Base-by-base conservation (phyloP, 2,329 filamentous ascomycete genomes). In the Colletotrichum shisoi region DNA sequence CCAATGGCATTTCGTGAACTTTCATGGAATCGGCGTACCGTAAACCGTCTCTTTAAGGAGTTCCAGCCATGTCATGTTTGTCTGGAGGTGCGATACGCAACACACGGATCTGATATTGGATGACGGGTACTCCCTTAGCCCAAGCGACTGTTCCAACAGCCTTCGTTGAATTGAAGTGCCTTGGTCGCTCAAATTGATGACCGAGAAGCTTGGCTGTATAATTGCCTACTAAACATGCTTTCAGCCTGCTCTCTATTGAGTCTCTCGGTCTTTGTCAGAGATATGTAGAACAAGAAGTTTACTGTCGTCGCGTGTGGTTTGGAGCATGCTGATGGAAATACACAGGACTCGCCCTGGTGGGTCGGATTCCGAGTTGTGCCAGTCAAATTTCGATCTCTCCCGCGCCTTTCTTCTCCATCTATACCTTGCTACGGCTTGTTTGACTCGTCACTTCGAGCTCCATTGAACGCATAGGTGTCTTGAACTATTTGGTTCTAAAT, bases 71-170 rank as follows among this genome's bases (percentile, higher is more conserved):
- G 52, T 37, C 46, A 19, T 63, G n/a, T 31, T 24, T 5, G 27
- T 42, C 39, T 21, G 54, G 64, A 58, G 31, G 24, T 42, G 48
- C 46, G 13, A 49, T 31, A 54, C 63, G 24, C 63, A 54, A 31
- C 59, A 24, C 63, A 67, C 46, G 40, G 46, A 49, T 45, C 31
- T 39, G 52, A 24, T 51, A 21, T 53, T 21, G 11, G 27, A 46
- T 13, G 17, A 44, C n/a, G 44, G 44, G 21, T 15, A 40, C n/a
- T 12, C 44, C 51, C 40, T 24, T 13, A 11, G 13, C 12, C 39
- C 44, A 37, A 24, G 31, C 17, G 13, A n/a, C 37, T 64, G 39
- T 67, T 49, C 42, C 53, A 63, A 21, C 48, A 63, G 24, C 15
- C 13, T 6, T 54, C 24, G 34, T 15, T 12, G 5, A 44, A 9